phyloP scores from a whole-genome alignment of 148 eudicot species.

The Diospyros lotus region DNA sequence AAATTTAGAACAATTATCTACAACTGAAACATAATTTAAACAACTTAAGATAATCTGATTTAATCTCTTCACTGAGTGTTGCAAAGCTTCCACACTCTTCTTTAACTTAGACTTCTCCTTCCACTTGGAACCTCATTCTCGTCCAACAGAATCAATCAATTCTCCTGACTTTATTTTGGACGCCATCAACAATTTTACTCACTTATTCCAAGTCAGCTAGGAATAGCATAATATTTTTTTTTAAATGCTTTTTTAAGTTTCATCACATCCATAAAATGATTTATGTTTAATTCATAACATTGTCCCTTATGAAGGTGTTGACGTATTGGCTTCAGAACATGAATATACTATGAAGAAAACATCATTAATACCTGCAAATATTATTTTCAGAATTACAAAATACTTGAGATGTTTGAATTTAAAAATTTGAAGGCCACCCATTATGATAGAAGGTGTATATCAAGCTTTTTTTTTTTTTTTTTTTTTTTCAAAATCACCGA shows the following conservation, averaged over 20 bases:
- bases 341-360: neutral
- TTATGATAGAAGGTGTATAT: neutral
- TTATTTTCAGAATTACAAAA: too few relatives aligned
- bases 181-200: neutral
- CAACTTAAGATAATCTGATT: too few relatives aligned
- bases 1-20: too few relatives aligned
- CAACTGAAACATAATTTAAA: too few relatives aligned
- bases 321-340: neutral
- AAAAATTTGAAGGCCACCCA: too few relatives aligned
- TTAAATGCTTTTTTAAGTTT: neutral
- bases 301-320: neutral
- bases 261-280: neutral
- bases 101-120: too few relatives aligned
- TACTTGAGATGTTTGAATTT: too few relatives aligned
- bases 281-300: neutral
- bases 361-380: neutral
- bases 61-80: too few relatives aligned
- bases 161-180: neutral
- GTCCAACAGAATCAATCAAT: neutral
- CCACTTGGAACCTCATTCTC: too few relatives aligned
- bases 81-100: too few relatives aligned
- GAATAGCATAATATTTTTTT: neutral
- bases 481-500: too few relatives aligned
- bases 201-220: neutral
- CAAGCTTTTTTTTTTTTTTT: too few relatives aligned